Percentiles rank a stretch among this genome's conserved stretches.
Evolutionary conservation across 768 basidiomycete genomes (phyloP).

Genomic region (Amanita rubescens): DNA sequence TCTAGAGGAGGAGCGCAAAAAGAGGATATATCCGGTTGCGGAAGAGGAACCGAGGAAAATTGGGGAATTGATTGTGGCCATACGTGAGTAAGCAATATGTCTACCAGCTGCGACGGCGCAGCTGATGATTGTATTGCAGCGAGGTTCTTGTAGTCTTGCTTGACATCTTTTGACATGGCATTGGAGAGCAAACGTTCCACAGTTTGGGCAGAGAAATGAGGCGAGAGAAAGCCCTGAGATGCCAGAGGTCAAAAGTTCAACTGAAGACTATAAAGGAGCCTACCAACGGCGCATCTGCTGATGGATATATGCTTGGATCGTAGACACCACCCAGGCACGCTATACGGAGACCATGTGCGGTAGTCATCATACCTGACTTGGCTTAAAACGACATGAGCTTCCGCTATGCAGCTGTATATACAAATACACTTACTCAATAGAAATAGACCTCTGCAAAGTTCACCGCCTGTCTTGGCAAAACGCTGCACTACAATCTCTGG

Average conservation of each 20-base stretch:
- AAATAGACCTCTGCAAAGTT: conserved; percentile 77
- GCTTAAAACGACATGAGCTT: conserved; percentile 34
- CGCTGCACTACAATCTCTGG: conserved; percentile 68
- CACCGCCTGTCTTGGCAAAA: conserved; percentile 68
- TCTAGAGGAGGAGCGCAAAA: conserved; percentile 52
- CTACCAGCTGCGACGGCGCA: conserved; percentile 57
- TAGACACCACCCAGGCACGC: conserved; percentile 80
- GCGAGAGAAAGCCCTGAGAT: conserved; percentile 64
- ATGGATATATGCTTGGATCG: conserved; percentile 49
- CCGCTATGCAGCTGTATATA: neutral
- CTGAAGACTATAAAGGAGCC: conserved; percentile 14
- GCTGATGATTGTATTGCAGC: conserved; percentile 59
- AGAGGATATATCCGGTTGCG: conserved; percentile 36
- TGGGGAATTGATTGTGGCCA: conserved; percentile 65
- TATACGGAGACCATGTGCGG: conserved; percentile 73
- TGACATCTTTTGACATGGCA: conserved; percentile 46
- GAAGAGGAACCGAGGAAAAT: conserved; percentile 48
- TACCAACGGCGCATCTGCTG: conserved; percentile 60
- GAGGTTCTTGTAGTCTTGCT: conserved; percentile 52
- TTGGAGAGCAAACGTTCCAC: conserved; percentile 68
- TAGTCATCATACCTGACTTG: conserved; percentile 77
- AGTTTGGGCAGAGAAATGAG: conserved; percentile 65
- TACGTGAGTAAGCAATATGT: conserved; percentile 75
- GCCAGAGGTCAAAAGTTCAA: conserved; percentile 1
- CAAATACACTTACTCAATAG: conserved; percentile 62